Conservation (phyloP, 306 rosid genomes). For the Cicer chorassanicum region DNA sequence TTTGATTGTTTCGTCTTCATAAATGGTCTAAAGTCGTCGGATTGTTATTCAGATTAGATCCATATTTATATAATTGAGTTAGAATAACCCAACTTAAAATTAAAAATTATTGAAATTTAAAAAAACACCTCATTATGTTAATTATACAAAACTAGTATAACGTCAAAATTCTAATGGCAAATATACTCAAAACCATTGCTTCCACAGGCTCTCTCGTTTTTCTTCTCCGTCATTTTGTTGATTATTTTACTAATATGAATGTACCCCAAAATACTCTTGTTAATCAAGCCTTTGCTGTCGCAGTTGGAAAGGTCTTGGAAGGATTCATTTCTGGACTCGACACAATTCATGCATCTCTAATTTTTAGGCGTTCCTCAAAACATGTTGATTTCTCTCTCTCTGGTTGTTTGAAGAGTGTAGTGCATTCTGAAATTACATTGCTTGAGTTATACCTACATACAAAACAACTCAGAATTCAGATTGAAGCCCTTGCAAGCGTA, state of each 20-base stretch:
- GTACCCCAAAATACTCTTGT: constrained; percentile 59
- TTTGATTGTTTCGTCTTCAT: no score
- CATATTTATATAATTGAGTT: no score
- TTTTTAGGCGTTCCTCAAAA: constrained; percentile 61
- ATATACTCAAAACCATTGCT: constrained; percentile 69
- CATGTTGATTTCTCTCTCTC: constrained; percentile 43
- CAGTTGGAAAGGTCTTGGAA: constrained; percentile 81
- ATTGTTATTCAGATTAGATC: no score
- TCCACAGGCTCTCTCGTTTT: constrained; percentile 68
- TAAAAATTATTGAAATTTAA: no score
- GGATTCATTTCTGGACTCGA: constrained; percentile 72
- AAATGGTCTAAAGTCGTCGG: no score
- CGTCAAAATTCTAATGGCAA: constrained; percentile 50
- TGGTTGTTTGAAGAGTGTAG: constrained; percentile 75
- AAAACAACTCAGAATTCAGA: constrained; percentile 64
- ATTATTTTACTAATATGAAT: constrained; percentile 54
- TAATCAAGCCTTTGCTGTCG: constrained; percentile 90
- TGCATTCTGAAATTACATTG: constrained; percentile 75
- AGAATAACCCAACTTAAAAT: no score
- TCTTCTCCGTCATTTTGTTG: constrained; percentile 70
- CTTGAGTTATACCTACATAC: constrained; percentile 86
- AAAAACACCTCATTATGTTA: no score
- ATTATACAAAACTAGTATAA: no score
- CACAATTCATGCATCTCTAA: constrained; percentile 67
- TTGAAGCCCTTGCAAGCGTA: constrained; percentile 74